Conservation (phyloP, 108 stramenopile genomes). For the Pelagomonas calceolata region DNA sequence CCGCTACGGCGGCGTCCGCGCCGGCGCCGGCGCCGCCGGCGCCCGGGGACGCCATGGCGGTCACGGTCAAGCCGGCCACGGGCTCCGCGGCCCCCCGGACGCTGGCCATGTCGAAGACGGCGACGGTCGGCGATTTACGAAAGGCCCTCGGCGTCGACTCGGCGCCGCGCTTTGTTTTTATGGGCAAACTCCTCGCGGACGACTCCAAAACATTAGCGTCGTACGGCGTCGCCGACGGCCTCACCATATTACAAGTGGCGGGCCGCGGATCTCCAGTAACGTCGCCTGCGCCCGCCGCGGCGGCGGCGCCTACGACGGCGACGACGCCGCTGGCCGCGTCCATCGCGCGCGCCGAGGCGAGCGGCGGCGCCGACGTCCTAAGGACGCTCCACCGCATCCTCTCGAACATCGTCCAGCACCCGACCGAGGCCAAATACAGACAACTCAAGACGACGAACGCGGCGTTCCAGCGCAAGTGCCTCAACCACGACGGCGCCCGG, state of each 20-base stretch:
- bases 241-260: background rate
- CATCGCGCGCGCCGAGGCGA: background rate
- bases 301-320: background rate
- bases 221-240: background rate
- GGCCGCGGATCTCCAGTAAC: too few species aligned
- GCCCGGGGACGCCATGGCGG: background rate
- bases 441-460: conserved; percentile 5
- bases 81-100: background rate
- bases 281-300: background rate
- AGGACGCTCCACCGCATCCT: conserved; percentile 8
- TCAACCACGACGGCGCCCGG: background rate
- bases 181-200: conserved; percentile 9
- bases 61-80: background rate
- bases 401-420: conserved; percentile 7
- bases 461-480: conserved; percentile 1
- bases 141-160: background rate
- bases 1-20: background rate
- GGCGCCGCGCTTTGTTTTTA: conserved; percentile 4
- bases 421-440: conserved; percentile 11
- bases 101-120: background rate
- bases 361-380: background rate
- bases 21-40: too few species aligned
- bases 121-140: conserved; percentile 5
- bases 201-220: background rate
- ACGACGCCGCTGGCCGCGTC: background rate